Base-by-base conservation (phyloP, 2,329 filamentous ascomycete species). In the Botrytis hyacinthi region DNA sequence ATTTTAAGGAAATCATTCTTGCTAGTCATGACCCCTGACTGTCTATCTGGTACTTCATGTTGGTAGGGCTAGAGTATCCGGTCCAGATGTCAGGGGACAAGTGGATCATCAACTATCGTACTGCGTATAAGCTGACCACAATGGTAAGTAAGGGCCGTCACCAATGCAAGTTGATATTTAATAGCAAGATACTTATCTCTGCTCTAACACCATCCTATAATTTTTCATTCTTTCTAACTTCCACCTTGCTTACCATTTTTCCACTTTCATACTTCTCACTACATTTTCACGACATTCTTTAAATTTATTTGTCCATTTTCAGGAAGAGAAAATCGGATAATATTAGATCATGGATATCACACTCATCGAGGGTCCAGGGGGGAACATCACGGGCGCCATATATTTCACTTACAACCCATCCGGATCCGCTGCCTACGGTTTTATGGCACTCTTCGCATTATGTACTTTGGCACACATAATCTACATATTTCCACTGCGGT, bases 361-460 rank as follows among this genome's bases (percentile, higher is more conserved):
- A 0, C 35, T 63, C 37, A 63, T 63, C 37, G 0, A 63, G 18
- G 1, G 3, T 20, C 37, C 37, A 2, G 8, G 1, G n/a, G 61
- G 37, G 12, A 63, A 63, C 8, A 63, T 63, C 61, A 63, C 61
- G 0, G 37, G 61, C 4, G 61, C 0, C 37, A 3, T 63, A 29
- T 63, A 42, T 29, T 63, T 63, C 8, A 63, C 61, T 63, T 78
- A 77, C 51, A 66, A 46, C 5, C 76, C 76, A 37, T 72, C 71
- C 4, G 66, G 65, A 67, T 16, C 65, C 16, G 76, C 75, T 20
- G 76, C 74, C 4, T 76, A 76, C 67, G 70, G 71, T 4, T 78
- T 73, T 32, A 40, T 75, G 22, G 74, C 70, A 59, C 70, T 76
- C 6, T 78, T 78, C 51, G 74, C 51, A 14, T n/a, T 77, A 32